Evolutionary conservation across 129 eudicot genomes (phyloP).

Genomic region (Centaurea solstitialis): DNA sequence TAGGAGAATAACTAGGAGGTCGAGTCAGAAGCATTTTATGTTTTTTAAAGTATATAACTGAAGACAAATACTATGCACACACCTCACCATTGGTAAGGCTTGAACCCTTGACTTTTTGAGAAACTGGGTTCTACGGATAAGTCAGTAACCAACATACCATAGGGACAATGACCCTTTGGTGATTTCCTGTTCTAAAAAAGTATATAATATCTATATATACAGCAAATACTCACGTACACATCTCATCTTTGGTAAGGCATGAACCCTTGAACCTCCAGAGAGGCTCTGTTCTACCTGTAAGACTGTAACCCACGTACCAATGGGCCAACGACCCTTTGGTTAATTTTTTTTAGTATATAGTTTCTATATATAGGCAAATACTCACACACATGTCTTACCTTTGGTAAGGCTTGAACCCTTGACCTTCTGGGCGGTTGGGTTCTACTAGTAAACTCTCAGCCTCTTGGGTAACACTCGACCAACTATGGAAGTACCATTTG

Average conservation of each 20-base stretch:
- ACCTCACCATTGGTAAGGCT: not conserved
- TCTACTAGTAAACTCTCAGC: not conserved
- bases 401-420: not conserved
- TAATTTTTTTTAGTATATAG: not conserved
- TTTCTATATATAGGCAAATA: not conserved
- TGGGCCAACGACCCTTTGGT: not conserved
- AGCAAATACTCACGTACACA: no score
- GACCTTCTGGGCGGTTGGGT: not conserved
- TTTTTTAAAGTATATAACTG: not conserved
- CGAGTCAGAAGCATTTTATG: not conserved
- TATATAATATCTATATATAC: no score
- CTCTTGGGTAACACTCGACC: not conserved
- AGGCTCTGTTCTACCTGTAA: no score
- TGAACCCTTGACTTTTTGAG: not conserved
- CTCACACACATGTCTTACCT: no score
- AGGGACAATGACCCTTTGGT: no score
- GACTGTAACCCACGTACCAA: not conserved
- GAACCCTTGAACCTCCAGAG: not conserved
- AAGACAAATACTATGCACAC: not conserved
- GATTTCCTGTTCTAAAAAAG: no score
- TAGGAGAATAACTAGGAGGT: not conserved
- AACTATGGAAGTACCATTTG: not conserved
- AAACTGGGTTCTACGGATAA: no score
- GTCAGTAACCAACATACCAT: no score
- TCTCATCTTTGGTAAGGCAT: not conserved